phyloP scores from a whole-genome alignment of 164 flowering plant species.

The Annona cherimola region DNA sequence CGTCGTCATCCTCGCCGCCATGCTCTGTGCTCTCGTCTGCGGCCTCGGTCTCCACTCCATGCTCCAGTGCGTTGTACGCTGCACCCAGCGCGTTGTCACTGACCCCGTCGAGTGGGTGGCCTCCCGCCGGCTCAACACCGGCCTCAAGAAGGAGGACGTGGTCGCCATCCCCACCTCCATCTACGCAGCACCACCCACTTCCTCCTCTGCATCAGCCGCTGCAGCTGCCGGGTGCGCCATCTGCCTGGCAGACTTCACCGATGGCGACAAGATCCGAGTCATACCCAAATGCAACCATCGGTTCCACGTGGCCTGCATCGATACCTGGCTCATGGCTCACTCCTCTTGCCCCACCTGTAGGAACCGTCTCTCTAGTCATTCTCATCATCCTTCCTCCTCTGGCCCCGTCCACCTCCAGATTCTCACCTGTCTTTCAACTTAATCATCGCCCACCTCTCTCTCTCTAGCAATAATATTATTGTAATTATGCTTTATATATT shows the following conservation, averaged over 20 bases:
- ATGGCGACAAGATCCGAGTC: constrained; percentile 28
- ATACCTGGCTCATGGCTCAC: constrained; percentile 35
- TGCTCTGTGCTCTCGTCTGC: constrained; percentile 31
- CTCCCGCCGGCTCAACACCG: constrained; percentile 19
- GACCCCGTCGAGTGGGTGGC: constrained; percentile 27
- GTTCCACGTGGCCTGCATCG: constrained; percentile 35
- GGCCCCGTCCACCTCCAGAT: too few species aligned
- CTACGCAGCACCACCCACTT: constrained; percentile 11
- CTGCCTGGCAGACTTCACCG: constrained; percentile 30
- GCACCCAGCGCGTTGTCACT: constrained; percentile 23
- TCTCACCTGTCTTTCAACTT: constrained; percentile 7
- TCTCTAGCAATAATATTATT: background rate
- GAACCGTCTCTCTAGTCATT: constrained; percentile 16
- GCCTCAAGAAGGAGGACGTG: constrained; percentile 33
- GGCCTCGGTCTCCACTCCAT: constrained; percentile 34
- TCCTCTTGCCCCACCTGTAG: constrained; percentile 44
- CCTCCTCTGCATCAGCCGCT: constrained; percentile 6
- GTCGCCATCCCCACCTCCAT: constrained; percentile 32
- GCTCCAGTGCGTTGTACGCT: constrained; percentile 28
- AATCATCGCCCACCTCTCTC: background rate
- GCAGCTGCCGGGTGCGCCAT: constrained; percentile 28
- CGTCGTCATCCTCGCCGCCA: constrained; percentile 29
- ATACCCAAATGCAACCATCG: constrained; percentile 34
- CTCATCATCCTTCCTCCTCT: background rate
- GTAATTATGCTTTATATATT: too few species aligned